phyloP scores from a whole-genome alignment of 192 early-diverging fungal genomes.

The Backusella westeae region DNA sequence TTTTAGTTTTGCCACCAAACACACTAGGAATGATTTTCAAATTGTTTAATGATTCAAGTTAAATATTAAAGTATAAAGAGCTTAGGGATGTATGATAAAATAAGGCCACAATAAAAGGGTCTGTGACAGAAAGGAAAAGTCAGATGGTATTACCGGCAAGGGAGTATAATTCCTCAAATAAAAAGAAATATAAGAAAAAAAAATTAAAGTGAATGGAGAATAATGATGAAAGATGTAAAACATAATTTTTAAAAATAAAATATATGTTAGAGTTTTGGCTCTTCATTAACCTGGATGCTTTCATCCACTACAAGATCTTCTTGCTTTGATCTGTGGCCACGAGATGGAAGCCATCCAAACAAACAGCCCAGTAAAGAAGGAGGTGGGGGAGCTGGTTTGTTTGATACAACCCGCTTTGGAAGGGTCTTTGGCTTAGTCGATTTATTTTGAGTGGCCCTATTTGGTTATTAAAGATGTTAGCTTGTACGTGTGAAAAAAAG shows the following conservation, averaged over 20 bases:
- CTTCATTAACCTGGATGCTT: not conserved
- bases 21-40: not conserved
- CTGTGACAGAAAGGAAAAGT: not conserved
- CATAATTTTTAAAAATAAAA: not conserved
- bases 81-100: not conserved
- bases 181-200: not conserved
- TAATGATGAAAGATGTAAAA: not conserved
- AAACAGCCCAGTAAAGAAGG: slow-evolving; percentile 10
- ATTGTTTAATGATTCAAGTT: not conserved
- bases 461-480: not conserved
- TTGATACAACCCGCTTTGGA: not conserved
- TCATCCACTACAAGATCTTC: not conserved
- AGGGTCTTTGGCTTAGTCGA: not conserved
- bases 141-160: not conserved
- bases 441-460: not conserved
- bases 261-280: not conserved
- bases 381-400: not conserved
- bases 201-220: slow-evolving; percentile 3
- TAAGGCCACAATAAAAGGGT: not conserved
- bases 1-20: not conserved
- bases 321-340: not conserved
- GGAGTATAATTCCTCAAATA: not conserved
- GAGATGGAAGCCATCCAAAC: slow-evolving; percentile 10
- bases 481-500: not conserved
- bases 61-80: not conserved